These are phyloP conservation scores for Fusarium chaquense DNA, from an alignment of 2,329 filamentous ascomycete species.

Conservation along the genomic window DNA sequence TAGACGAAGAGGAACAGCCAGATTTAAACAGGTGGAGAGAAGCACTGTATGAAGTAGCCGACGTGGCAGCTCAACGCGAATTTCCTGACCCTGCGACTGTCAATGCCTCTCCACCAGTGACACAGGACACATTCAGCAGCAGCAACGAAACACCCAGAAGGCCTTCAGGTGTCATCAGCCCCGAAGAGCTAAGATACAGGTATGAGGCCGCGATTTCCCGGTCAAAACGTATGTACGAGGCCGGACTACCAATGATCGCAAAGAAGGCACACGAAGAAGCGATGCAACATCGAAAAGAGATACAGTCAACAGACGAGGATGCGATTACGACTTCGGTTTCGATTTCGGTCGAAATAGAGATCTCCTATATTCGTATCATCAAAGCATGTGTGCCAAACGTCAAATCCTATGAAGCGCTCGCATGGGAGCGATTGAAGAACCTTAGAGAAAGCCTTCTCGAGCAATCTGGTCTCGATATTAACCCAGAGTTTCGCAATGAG, in stretches of 20 bases:
- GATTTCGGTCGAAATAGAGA: conserved; percentile 7
- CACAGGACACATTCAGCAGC: neutral
- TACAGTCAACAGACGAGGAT: neutral
- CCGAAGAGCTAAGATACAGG: conserved; percentile 1
- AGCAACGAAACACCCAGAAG: neutral
- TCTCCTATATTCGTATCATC: conserved; percentile 12
- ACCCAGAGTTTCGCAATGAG: neutral
- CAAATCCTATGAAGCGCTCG: conserved; percentile 6
- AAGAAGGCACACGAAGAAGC: conserved; percentile 26
- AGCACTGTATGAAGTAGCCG: conserved; percentile 13
- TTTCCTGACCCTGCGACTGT: neutral
- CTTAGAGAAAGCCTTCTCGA: conserved; percentile 2
- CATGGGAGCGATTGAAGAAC: conserved; percentile 1
- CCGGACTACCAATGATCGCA: conserved; percentile 2
- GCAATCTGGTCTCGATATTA: neutral
- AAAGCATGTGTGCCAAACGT: neutral
- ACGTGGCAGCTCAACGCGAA: conserved; percentile 1
- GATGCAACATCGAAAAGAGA: neutral
- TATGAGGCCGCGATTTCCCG: conserved; percentile 12
- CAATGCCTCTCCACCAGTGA: neutral
- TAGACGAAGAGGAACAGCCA: neutral
- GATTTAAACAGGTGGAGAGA: conserved; percentile 7
- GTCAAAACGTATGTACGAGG: conserved; percentile 7
- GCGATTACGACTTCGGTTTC: neutral
- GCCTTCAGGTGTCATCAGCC: neutral